phyloP scores from a whole-genome alignment of 2,329 filamentous ascomycete genomes.

The Alternaria panax region DNA sequence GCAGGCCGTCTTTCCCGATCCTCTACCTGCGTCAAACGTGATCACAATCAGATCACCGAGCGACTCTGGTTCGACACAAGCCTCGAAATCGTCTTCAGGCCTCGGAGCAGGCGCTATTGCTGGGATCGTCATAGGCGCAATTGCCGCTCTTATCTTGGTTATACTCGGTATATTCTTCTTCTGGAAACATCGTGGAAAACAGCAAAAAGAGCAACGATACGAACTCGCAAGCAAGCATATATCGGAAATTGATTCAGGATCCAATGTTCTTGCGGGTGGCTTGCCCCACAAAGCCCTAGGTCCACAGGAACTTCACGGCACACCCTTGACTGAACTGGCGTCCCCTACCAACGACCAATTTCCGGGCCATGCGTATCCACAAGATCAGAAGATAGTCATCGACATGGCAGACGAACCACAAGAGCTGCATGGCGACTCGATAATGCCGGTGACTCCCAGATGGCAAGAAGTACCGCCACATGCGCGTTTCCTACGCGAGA shows the following conservation, averaged over 20 bases:
- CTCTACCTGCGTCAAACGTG: slow-evolving; percentile 38
- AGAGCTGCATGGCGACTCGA: slow-evolving; percentile 35
- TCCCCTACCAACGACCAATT: slow-evolving; percentile 19
- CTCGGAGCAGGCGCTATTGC: slow-evolving; percentile 41
- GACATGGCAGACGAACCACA: slow-evolving; percentile 32
- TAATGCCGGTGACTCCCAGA: slow-evolving; percentile 22
- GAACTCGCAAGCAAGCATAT: slow-evolving; percentile 33
- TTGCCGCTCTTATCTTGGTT: slow-evolving; percentile 26
- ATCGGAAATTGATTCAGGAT: slow-evolving; percentile 25
- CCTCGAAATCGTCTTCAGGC: slow-evolving; percentile 10
- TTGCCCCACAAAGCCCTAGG: slow-evolving; percentile 22
- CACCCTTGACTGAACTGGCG: slow-evolving; percentile 34
- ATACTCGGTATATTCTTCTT: slow-evolving; percentile 32
- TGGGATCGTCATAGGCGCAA: slow-evolving; percentile 41
- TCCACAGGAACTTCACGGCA: slow-evolving; percentile 37
- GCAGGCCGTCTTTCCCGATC: slow-evolving; percentile 45
- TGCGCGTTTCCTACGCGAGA: slow-evolving; percentile 25
- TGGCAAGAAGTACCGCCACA: slow-evolving; percentile 36
- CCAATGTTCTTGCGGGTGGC: slow-evolving; percentile 1
- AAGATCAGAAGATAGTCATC: slow-evolving; percentile 30
- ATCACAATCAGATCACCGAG: slow-evolving; percentile 33
- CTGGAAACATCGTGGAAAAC: slow-evolving; percentile 24
- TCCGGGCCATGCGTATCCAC: slow-evolving; percentile 18
- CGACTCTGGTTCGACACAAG: not conserved
- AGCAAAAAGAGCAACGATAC: slow-evolving; percentile 21